phyloP scores from a whole-genome alignment of 2,329 filamentous ascomycete species.

The Grosmannia clavigera region DNA sequence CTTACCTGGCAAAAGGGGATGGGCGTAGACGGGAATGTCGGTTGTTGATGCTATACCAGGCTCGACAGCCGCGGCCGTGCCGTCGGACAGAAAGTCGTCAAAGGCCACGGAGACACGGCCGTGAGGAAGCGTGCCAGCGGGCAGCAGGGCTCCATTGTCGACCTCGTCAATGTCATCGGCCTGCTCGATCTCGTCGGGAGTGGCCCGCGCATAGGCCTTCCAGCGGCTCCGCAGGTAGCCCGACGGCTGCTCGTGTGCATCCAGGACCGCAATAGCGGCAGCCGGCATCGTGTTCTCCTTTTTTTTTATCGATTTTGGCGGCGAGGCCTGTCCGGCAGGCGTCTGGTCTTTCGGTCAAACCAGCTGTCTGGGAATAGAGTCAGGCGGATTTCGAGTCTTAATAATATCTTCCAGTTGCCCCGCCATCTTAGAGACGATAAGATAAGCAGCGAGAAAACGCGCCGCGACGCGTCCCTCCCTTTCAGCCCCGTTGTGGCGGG shows the following conservation, averaged over 20 bases:
- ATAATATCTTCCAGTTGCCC: background rate
- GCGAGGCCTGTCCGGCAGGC: background rate
- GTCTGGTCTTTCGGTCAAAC: background rate
- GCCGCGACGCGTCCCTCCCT: constrained; percentile 4
- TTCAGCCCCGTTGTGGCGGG: background rate
- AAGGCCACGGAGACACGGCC: constrained; percentile 24
- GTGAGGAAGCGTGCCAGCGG: constrained; percentile 22
- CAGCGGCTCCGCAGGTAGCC: constrained; percentile 56
- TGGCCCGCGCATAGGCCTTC: constrained; percentile 59
- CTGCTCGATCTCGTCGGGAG: constrained; percentile 34
- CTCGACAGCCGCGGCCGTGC: no score
- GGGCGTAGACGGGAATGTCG: constrained; percentile 43
- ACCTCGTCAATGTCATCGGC: constrained; percentile 47
- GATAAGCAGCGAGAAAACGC: constrained; percentile 1
- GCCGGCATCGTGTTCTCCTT: constrained; percentile 19
- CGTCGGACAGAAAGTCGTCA: constrained; percentile 22
- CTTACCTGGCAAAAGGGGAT: constrained; percentile 56
- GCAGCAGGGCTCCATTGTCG: constrained; percentile 18
- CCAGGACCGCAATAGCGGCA: constrained; percentile 38
- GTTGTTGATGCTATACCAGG: background rate
- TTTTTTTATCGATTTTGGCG: background rate
- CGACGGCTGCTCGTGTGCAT: constrained; percentile 70
- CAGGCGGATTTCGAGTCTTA: background rate
- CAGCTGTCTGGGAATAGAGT: no score
- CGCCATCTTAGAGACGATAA: constrained; percentile 1